Evolutionary conservation across 202 grass and related monocot genomes (phyloP).

Genomic region (Miscanthus sacchariflorus): DNA sequence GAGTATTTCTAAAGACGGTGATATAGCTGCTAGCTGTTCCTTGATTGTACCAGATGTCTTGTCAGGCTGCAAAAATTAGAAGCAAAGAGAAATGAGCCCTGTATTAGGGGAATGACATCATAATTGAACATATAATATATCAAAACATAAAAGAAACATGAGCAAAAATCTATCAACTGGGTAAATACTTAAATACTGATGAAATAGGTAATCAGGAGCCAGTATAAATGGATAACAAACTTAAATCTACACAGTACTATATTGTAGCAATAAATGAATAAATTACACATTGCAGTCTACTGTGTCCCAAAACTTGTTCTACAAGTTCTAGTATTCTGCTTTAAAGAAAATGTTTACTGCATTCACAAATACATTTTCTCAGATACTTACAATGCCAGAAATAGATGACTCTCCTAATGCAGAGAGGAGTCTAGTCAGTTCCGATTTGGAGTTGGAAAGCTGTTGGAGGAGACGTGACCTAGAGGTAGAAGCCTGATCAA

Average conservation of each 20-base stretch:
- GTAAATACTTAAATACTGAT: not conserved
- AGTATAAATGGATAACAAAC: not conserved
- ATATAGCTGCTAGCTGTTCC: slow-evolving; percentile 81
- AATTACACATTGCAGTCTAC: not conserved
- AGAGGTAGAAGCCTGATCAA: slow-evolving; percentile 80
- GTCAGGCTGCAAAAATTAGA: slow-evolving; percentile 66
- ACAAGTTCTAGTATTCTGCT: not conserved
- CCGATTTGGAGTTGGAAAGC: slow-evolving; percentile 44
- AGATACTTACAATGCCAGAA: slow-evolving; percentile 67
- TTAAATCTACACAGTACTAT: not conserved
- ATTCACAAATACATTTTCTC: not conserved
- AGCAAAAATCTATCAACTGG: not conserved
- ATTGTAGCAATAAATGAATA: not conserved
- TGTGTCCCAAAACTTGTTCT: not conserved
- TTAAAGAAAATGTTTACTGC: not conserved
- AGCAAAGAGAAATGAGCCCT: slow-evolving; percentile 30
- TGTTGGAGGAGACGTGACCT: slow-evolving; percentile 69
- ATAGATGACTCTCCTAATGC: slow-evolving; percentile 81
- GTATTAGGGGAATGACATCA: slow-evolving; percentile 3
- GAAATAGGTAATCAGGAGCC: not conserved
- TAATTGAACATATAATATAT: slow-evolving; percentile 10
- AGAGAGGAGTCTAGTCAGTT: slow-evolving; percentile 76
- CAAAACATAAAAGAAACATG: slow-evolving; percentile 27
- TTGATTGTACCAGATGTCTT: slow-evolving; percentile 91
- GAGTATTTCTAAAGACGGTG: slow-evolving; percentile 76